Base-by-base conservation (phyloP, 2,329 filamentous ascomycete species). In the Dactylellina cionopaga region DNA sequence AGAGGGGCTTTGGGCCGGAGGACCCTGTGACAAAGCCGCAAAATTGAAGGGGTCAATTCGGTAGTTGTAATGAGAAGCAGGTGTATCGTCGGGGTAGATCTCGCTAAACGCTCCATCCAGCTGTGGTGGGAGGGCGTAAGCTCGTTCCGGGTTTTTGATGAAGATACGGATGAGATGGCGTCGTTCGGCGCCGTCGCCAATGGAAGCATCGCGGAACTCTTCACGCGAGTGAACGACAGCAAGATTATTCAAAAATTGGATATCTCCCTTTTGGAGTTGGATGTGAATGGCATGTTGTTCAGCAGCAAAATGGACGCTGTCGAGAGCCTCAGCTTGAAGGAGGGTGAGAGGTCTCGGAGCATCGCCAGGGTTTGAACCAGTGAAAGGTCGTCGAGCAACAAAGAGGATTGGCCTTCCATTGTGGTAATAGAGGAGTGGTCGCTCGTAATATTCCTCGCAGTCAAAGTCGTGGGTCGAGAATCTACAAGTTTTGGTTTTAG, bases 351-450 rank as follows among this genome's bases (percentile, higher is more conserved):
- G 83, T 85, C 17, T 83, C 77, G 0, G 81, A 64, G 5, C 81
- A 84, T 47, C 87, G 82, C 2, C 86, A 86, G 82, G 82, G 73
- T 83, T 82, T 76, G 85, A 89, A 1, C 88, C 81, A 56, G 86
- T 87, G 74, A 89, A 88, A 24, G 80, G 81, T 0, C 87, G 83
- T 1, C 87, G 83, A 0, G 84, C 85, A 74, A 89, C 89, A 73
- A 89, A 86, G 27, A 89, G 83, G 5, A 86, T 79, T 0, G 89
- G 78, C 0, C 86, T 82, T 75, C 79, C 0, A 81, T 84, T 7
- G 82, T 87, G 84, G 76, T 87, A 83, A 78, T 86, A 85, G 3
- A 89, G 78, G 3, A 89, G 80, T 1, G 87, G 86, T 0, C 85
- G 62, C 5, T 81, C 10, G 80, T 77, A 44, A 77, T 81, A 76